Evolutionary conservation across 2,329 filamentous ascomycete species (phyloP).

Genomic region (Thermochaetoides dissita): DNA sequence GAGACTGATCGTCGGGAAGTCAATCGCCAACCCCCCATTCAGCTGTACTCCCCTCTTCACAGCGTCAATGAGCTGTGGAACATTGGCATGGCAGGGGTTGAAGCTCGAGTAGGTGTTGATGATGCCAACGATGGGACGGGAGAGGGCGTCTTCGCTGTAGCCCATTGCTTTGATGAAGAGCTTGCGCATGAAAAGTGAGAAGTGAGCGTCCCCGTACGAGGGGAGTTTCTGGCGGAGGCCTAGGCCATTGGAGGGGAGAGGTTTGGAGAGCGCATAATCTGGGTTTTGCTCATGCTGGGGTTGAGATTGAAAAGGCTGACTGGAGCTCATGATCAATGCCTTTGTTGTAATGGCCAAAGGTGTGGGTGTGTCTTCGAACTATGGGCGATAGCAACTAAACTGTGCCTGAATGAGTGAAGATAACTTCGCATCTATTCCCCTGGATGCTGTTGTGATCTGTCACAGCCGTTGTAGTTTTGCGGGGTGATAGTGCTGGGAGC

Average conservation of each 20-base stretch:
- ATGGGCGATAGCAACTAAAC: too few relatives aligned
- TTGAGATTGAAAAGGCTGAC: too few relatives aligned
- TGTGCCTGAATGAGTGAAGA: too few relatives aligned
- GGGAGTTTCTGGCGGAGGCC: conserved; percentile 52
- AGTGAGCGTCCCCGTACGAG: conserved; percentile 60
- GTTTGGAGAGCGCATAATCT: conserved; percentile 13
- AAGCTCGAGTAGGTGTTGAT: conserved; percentile 60
- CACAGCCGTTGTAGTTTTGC: too few relatives aligned
- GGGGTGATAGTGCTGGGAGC: too few relatives aligned
- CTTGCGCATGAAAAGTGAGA: conserved; percentile 60
- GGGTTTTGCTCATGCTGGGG: background rate
- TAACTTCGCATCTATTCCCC: too few relatives aligned
- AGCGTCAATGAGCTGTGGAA: conserved; percentile 57
- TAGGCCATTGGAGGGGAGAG: conserved; percentile 8
- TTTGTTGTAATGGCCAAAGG: too few relatives aligned
- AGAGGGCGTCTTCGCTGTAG: conserved; percentile 58
- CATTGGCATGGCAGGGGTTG: conserved; percentile 62
- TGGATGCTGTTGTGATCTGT: too few relatives aligned
- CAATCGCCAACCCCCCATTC: conserved; percentile 51
- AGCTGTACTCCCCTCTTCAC: conserved; percentile 55
- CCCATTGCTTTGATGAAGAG: conserved; percentile 66
- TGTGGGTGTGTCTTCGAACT: too few relatives aligned
- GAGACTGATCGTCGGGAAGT: conserved; percentile 63
- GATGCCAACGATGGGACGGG: conserved; percentile 58
- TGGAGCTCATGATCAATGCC: too few relatives aligned